Conservation (phyloP, 2,329 filamentous ascomycete species). For the Clarireedia monteithiana region DNA sequence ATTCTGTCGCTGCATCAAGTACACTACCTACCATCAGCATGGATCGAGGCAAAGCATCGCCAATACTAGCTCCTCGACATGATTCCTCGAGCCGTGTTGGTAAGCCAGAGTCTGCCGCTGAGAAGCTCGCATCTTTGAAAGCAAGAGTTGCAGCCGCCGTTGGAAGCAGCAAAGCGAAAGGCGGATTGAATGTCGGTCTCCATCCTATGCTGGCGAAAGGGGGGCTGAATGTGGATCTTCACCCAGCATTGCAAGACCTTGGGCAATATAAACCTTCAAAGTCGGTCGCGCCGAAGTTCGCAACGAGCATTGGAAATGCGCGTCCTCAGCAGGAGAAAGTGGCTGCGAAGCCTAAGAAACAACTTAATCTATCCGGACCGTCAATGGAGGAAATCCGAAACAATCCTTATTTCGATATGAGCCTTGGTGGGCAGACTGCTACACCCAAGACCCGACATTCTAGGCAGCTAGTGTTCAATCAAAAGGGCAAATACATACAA, state of each 20-base stretch:
- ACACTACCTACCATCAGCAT: conserved; percentile 28
- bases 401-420: conserved; percentile 81
- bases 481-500: conserved; percentile 94
- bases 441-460: conserved; percentile 57
- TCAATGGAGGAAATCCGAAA: conserved; percentile 50
- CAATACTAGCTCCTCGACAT: conserved; percentile 48
- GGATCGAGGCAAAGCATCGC: conserved; percentile 43
- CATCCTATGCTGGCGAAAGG: conserved; percentile 33
- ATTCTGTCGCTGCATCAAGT: not conserved
- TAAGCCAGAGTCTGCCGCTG: conserved; percentile 49
- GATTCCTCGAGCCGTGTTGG: conserved; percentile 47
- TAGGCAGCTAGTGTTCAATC: conserved; percentile 79
- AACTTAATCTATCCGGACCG: conserved; percentile 49
- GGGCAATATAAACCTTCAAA: conserved; percentile 39
- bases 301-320: conserved; percentile 33
- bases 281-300: conserved; percentile 30
- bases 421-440: conserved; percentile 49
- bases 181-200: conserved; percentile 36
- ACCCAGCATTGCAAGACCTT: conserved; percentile 59
- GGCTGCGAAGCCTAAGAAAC: conserved; percentile 38
- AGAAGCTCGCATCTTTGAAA: conserved; percentile 69
- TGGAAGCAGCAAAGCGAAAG: conserved; percentile 39
- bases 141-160: conserved; percentile 73
- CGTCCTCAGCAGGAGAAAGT: conserved; percentile 33
- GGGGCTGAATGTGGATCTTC: conserved; percentile 36